These are phyloP conservation scores for Phytophthora multivora DNA, from an alignment of 352 stramenopile species.

Conservation along the genomic window DNA sequence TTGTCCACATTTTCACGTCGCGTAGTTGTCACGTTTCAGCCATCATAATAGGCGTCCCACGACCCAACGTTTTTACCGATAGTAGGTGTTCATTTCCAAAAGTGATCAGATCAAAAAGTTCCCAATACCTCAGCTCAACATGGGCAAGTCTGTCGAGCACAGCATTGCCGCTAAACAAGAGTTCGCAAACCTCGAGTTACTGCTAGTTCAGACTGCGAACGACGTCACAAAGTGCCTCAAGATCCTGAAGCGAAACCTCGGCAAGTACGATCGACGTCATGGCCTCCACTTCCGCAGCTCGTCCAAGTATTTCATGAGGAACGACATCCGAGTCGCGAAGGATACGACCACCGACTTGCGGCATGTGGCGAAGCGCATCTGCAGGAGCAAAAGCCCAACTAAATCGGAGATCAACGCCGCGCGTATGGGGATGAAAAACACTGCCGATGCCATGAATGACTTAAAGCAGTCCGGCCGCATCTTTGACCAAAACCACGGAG, in stretches of 20 bases:
- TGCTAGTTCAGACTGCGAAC: constrained; percentile 24
- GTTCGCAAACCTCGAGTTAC: constrained; percentile 26
- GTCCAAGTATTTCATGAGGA: constrained; percentile 33
- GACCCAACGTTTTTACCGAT: neutral
- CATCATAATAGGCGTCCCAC: constrained; percentile 8
- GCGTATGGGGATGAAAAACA: constrained; percentile 31
- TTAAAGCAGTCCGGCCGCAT: constrained; percentile 32
- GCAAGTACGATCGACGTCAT: constrained; percentile 32
- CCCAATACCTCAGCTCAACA: neutral
- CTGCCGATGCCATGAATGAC: constrained; percentile 35
- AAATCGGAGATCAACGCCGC: constrained; percentile 32
- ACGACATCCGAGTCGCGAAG: constrained; percentile 36
- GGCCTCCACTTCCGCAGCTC: constrained; percentile 25
- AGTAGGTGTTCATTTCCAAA: constrained; percentile 12
- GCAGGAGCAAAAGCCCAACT: constrained; percentile 19
- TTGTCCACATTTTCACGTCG: neutral
- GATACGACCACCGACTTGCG: constrained; percentile 26
- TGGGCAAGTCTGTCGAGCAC: constrained; percentile 13
- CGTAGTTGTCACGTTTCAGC: constrained; percentile 17
- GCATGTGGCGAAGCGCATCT: constrained; percentile 28
- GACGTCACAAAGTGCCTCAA: constrained; percentile 26
- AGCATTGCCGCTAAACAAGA: constrained; percentile 14
- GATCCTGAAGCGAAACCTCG: constrained; percentile 24
- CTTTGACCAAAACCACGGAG: constrained; percentile 34
- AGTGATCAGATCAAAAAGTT: neutral